These are phyloP conservation scores for Trametes pubescens DNA, from an alignment of 1,284 basidiomycete species.

Conservation along the genomic window DNA sequence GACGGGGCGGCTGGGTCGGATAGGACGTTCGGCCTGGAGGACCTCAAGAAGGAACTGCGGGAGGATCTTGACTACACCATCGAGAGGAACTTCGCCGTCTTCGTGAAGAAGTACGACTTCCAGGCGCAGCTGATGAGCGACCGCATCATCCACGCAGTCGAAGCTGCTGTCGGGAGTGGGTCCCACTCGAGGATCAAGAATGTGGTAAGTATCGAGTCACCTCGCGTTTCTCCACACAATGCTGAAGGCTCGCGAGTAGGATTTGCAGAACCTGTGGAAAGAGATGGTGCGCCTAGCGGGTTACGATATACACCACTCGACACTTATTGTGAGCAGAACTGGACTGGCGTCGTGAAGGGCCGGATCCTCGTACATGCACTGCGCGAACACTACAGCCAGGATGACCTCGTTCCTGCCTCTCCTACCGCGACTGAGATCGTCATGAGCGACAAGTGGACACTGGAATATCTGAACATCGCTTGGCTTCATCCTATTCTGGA, in stretches of 20 bases:
- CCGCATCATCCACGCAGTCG: conserved; percentile 36
- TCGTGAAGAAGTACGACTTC: conserved; percentile 40
- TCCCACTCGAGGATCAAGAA: conserved; percentile 40
- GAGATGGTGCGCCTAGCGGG: conserved; percentile 38
- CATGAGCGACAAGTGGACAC: conserved; percentile 33
- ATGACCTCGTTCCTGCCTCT: conserved; percentile 4
- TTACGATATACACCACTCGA: conserved; percentile 8
- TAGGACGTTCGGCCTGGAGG: conserved; percentile 10
- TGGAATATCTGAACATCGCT: conserved; percentile 30
- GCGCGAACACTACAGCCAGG: conserved; percentile 41
- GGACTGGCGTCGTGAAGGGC: conserved; percentile 28
- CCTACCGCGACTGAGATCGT: neutral
- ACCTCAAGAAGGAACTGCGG: conserved; percentile 31
- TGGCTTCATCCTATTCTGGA: conserved; percentile 38
- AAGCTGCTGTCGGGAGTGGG: conserved; percentile 25
- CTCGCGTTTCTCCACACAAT: conserved; percentile 6
- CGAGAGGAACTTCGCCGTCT: conserved; percentile 36
- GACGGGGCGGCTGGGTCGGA: neutral
- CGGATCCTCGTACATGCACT: conserved; percentile 31
- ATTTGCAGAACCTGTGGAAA: conserved; percentile 38
- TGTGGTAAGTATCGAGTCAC: conserved; percentile 20
- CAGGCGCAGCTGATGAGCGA: conserved; percentile 36
- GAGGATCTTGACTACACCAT: conserved; percentile 34
- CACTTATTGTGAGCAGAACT: conserved; percentile 7
- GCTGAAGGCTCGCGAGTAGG: conserved; percentile 34